These are phyloP conservation scores for Scopulariopsis brevicaulis DNA, from an alignment of 2,329 filamentous ascomycete species.

Conservation along the genomic window DNA sequence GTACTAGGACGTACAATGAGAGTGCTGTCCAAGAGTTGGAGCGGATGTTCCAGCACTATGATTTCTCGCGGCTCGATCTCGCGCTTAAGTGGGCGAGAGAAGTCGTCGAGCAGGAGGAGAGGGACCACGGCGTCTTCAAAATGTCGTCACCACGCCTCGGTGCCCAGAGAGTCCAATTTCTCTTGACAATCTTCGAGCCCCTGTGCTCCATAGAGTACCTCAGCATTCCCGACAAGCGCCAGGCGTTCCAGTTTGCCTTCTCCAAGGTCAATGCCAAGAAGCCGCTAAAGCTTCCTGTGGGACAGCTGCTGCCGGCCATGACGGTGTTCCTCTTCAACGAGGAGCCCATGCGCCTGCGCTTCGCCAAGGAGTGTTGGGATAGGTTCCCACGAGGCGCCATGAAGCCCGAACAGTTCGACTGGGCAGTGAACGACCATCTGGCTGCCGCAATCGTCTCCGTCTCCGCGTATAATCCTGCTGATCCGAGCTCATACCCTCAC, in stretches of 20 bases:
- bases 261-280: constrained; percentile 64
- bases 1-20: constrained; percentile 31
- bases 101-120: constrained; percentile 40
- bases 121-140: constrained; percentile 31
- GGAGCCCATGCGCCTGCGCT: constrained; percentile 50
- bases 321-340: constrained; percentile 74
- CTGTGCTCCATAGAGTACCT: constrained; percentile 77
- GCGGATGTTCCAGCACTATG: constrained; percentile 44
- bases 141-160: constrained; percentile 27
- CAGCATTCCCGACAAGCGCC: constrained; percentile 34
- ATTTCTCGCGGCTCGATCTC: constrained; percentile 48
- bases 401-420: constrained; percentile 69
- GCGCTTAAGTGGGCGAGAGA: constrained; percentile 46
- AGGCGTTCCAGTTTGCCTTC: constrained; percentile 73
- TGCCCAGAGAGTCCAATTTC: constrained; percentile 41
- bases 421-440: constrained; percentile 69
- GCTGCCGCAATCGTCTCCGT: constrained; percentile 53
- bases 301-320: constrained; percentile 67
- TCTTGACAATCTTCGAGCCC: constrained; percentile 78
- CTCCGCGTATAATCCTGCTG: constrained; percentile 30
- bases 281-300: constrained; percentile 64
- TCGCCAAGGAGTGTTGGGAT: constrained; percentile 60
- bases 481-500: constrained; percentile 21
- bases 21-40: constrained; percentile 39
- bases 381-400: constrained; percentile 50